Evolutionary conservation across 2,329 filamentous ascomycete genomes (phyloP), one percentile per base, ranked within the genome.

Genomic region (Trichoderma atrobrunneum): DNA sequence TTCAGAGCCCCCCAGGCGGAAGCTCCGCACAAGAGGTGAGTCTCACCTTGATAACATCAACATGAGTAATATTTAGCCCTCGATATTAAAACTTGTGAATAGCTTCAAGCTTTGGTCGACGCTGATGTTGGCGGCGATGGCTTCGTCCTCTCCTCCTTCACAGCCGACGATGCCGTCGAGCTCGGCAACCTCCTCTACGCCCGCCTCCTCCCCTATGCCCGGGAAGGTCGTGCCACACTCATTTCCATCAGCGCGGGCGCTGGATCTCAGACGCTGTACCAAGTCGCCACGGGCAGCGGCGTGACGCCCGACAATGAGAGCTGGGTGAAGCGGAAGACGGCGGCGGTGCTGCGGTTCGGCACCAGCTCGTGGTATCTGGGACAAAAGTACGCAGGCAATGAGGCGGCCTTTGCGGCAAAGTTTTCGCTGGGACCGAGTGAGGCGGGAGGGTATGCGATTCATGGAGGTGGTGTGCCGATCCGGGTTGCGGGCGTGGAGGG

Each of bases 381-480:
- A 74, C 88, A 89, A 80, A 93, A 93, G 83, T 90, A 90, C 74
- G 79, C 77, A 1, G 88, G 88, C 12, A 87, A 94, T 74, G 91
- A 94, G 82, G 83, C 78, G 28, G 84, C 82, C 3, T 94, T 95
- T 80, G 85, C 86, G 54, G 84, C 85, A 36, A 91, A 92, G 79
- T 92, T 88, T 78, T 89, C 86, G 39, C 82, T 95, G 77, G 86
- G 87, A 7, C 81, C 83, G 54, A 86, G 86, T 64, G 84, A 85
- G 18, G 87, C 86, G 2, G 85, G 86, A 69, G 84, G 88, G 36
- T 95, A 92, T 83, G 92, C 92, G 1, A 92, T 94, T 74, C 92
- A 95, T 80, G 93, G 93, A 0, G 93, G 93, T 26, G 93, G 86
- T 0, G 89, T 93, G 74, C 93, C 93, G 0, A 87, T 95, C 36